Evolutionary conservation across 1,284 basidiomycete genomes (phyloP).

Genomic region (Austroboletus niveus): DNA sequence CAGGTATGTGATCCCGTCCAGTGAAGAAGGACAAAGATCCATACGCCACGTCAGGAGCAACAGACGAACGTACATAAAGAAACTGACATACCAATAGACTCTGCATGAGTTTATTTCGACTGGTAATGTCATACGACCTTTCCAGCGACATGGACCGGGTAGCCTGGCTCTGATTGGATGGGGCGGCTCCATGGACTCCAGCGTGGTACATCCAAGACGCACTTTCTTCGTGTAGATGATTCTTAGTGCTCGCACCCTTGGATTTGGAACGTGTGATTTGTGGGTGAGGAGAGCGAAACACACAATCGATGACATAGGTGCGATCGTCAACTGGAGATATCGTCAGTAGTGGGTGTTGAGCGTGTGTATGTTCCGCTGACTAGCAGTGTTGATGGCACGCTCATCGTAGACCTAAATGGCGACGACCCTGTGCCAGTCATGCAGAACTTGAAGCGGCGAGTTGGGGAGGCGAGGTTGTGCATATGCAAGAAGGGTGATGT

Average conservation of each 20-base stretch:
- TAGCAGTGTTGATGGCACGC: constrained; percentile 49
- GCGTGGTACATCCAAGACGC: constrained; percentile 3
- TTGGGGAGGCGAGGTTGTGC: too few species aligned
- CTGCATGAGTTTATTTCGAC: constrained; percentile 46
- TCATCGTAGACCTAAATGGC: constrained; percentile 56
- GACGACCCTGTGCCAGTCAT: constrained; percentile 38
- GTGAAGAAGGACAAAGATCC: constrained; percentile 49
- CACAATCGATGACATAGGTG: constrained; percentile 65
- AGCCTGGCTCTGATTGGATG: constrained; percentile 46
- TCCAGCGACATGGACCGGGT: constrained; percentile 36
- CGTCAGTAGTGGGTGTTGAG: constrained; percentile 2
- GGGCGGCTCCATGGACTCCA: constrained; percentile 24
- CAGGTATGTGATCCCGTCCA: constrained; percentile 64
- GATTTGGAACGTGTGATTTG: not conserved
- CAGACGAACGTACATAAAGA: not conserved
- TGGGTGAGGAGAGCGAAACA: constrained; percentile 36
- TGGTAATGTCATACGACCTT: constrained; percentile 44
- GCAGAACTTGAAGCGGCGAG: too few species aligned
- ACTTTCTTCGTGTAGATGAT: constrained; percentile 15
- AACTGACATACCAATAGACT: constrained; percentile 40
- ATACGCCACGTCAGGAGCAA: not conserved
- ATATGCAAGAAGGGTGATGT: too few species aligned
- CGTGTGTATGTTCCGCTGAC: constrained; percentile 31
- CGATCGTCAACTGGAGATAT: constrained; percentile 66
- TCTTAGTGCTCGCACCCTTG: constrained; percentile 1